Base-by-base conservation (phyloP, 371 early-diverging fungal genomes). In the Catenaria anguillulae region DNA sequence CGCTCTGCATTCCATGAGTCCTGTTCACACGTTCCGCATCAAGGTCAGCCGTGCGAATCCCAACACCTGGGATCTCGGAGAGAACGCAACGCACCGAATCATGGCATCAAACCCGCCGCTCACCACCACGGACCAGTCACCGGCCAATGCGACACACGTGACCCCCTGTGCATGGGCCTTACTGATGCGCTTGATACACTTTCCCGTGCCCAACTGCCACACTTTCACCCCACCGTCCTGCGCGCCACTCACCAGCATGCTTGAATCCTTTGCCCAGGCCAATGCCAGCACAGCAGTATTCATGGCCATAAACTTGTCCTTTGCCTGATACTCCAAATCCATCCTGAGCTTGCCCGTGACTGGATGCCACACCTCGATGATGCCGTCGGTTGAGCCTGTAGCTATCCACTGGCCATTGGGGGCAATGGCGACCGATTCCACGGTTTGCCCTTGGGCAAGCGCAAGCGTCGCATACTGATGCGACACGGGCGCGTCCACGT, bases 291-390 rank as follows among this genome's bases (percentile, higher is more conserved):
- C 87, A 0, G 92, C 82, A 19, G 74, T 73, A 24, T 92, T 89
- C 94, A 94, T 93, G 33, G 87, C 75, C 92, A 96, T 96, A 54
- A 85, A 68, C 34, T 86, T 84, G 62, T 90, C 93, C 80, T 90
- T 64, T 26, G 42, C 84, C 71, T 96, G 97, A 70, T 93, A 96
- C 60, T 77, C 75, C 50, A 96, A 70, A 68, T 93, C 95, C 61
- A 77, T 84, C 29, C 93, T 75, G 24, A 92, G 72, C 64, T 92
- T 94, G 0, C 92, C 93, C 2, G 91, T 92, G 58, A 83, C 70
- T 60, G 82, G 81, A 66, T 93, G 90, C 93, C 93, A 96, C 21
- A 96, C 69, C 70, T 96, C 95, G 60, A 96, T 86, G 64, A 93
- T 87, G 1, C 97, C 97, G 76, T 94, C 95, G 36, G 79, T 73